These are phyloP conservation scores for Triadica sebifera DNA, from an alignment of 345 rosid species.

Conservation along the genomic window DNA sequence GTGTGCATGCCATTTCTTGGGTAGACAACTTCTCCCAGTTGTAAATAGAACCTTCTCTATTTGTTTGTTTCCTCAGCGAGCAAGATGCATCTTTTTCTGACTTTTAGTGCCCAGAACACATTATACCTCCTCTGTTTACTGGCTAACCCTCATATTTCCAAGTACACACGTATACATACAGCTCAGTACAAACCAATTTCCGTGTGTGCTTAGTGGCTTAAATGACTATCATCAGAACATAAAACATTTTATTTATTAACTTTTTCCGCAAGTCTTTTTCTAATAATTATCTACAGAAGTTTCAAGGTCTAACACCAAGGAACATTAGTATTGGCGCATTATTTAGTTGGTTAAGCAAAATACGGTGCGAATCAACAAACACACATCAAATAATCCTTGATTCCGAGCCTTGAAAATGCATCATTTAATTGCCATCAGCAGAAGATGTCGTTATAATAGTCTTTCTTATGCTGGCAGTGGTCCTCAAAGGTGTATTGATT, in stretches of 20 bases:
- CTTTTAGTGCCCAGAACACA: neutral
- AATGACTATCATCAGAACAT: neutral
- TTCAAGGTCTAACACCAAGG: neutral
- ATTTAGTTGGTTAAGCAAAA: neutral
- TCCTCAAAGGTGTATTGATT: slow-evolving; percentile 12
- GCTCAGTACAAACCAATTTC: neutral
- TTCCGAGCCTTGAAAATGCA: neutral
- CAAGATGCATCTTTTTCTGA: neutral
- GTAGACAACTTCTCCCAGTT: slow-evolving; percentile 16
- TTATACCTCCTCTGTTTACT: neutral
- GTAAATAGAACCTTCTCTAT: slow-evolving; percentile 5
- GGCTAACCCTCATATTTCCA: neutral
- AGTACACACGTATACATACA: neutral
- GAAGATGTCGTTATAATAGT: neutral
- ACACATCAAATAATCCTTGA: slow-evolving; percentile 1
- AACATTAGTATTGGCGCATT: neutral
- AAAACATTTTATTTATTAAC: no score
- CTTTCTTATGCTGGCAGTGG: neutral
- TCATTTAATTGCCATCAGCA: neutral
- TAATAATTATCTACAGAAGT: neutral
- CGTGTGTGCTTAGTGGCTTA: neutral
- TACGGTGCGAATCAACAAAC: neutral
- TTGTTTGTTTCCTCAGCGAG: slow-evolving; percentile 3
- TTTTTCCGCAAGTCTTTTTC: no score
- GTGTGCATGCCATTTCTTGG: slow-evolving; percentile 5